Conservation (phyloP, 2,329 filamentous ascomycete species). For the Beauveria sp. region DNA sequence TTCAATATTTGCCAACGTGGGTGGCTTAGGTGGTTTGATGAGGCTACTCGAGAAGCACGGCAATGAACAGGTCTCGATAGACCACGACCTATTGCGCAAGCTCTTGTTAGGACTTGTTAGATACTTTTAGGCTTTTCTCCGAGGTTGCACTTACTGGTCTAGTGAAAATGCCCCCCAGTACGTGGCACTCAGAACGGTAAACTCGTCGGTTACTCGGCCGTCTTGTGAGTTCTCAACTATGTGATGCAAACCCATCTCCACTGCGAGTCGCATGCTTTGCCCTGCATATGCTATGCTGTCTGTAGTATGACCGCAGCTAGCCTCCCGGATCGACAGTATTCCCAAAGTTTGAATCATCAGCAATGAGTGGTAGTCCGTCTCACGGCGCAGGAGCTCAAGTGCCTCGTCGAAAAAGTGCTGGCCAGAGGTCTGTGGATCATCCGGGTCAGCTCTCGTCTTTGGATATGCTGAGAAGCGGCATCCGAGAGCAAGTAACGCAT, state of each 20-base stretch:
- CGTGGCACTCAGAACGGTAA: constrained; percentile 49
- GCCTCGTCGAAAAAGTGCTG: constrained; percentile 72
- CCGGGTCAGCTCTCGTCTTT: constrained; percentile 53
- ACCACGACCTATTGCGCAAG: constrained; percentile 45
- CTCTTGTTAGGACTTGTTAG: not conserved
- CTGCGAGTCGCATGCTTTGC: constrained; percentile 62
- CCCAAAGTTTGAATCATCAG: constrained; percentile 71
- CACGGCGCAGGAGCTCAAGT: constrained; percentile 49
- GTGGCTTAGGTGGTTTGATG: constrained; percentile 48
- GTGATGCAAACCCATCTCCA: constrained; percentile 63
- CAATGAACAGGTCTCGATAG: constrained; percentile 51
- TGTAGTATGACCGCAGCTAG: constrained; percentile 58
- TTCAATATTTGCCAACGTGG: constrained; percentile 52
- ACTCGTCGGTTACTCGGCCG: constrained; percentile 40
- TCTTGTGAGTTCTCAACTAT: constrained; percentile 29
- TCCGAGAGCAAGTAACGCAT: constrained; percentile 56
- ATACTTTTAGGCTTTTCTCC: no score
- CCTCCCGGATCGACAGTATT: constrained; percentile 68
- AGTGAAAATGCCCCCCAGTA: constrained; percentile 57
- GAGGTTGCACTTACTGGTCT: constrained; percentile 45
- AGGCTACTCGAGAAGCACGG: constrained; percentile 52
- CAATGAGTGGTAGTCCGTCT: constrained; percentile 51
- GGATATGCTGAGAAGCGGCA: constrained; percentile 62
- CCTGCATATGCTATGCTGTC: constrained; percentile 66
- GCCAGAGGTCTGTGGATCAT: constrained; percentile 57